These are phyloP conservation scores for Mallotus repandus DNA, from an alignment of 441 rosid genomes.

Conservation along the genomic window DNA sequence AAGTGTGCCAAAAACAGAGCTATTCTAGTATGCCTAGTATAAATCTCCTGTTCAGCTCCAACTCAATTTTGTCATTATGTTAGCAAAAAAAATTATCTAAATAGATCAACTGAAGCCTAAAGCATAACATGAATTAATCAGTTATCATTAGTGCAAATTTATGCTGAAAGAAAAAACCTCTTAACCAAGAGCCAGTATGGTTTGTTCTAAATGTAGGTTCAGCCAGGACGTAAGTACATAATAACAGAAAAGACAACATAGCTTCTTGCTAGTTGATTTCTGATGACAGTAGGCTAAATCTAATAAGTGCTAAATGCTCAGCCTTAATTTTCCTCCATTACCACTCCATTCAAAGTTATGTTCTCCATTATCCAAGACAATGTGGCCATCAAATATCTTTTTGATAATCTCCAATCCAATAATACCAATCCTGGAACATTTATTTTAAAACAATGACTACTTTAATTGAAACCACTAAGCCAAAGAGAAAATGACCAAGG, in stretches of 20 bases:
- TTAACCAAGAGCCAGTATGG: not conserved
- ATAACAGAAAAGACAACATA: not conserved
- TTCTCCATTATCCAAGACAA: slow-evolving; percentile 5
- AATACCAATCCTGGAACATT: not conserved
- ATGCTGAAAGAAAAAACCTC: not conserved
- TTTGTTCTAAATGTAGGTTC: not conserved
- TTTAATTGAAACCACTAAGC: not conserved
- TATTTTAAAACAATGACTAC: not conserved
- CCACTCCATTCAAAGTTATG: not conserved
- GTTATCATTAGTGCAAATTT: not conserved
- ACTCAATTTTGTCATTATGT: not conserved
- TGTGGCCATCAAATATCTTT: not conserved
- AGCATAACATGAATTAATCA: not conserved
- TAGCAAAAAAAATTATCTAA: not conserved
- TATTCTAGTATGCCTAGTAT: not conserved
- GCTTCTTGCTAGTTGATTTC: slow-evolving; percentile 13
- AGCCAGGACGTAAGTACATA: not conserved
- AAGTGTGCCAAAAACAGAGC: slow-evolving; percentile 13
- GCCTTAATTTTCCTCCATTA: slow-evolving; percentile 1
- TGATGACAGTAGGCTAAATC: not conserved
- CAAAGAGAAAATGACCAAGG: not conserved
- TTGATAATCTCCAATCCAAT: slow-evolving; percentile 5
- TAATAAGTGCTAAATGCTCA: not conserved
- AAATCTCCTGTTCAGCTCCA: slow-evolving; percentile 10
- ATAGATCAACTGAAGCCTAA: not conserved